Percentiles rank a stretch among this genome's conserved stretches.
phyloP scores from a whole-genome alignment of 495 filamentous ascomycete genomes.

The Neurospora intermedia region DNA sequence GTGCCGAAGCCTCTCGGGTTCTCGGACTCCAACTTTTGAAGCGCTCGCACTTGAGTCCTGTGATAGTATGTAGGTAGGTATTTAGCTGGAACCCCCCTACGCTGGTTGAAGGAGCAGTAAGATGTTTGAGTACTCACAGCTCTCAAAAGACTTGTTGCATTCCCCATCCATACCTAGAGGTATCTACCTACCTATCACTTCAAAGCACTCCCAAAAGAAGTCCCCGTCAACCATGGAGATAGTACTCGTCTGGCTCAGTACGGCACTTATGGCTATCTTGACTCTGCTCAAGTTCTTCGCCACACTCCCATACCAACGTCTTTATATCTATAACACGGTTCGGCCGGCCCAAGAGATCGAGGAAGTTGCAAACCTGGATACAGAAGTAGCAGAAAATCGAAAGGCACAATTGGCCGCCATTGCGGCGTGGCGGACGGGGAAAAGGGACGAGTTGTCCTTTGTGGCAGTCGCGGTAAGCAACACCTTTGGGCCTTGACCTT shows the following conservation, averaged over 20 bases:
- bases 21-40: too few species aligned
- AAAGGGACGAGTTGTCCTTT: not conserved
- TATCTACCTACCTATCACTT: not conserved
- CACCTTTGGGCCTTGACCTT: too few species aligned
- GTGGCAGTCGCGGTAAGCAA: slow-evolving; percentile 2
- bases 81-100: not conserved
- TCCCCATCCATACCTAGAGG: not conserved
- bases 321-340: slow-evolving; percentile 4
- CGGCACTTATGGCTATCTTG: not conserved
- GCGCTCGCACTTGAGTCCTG: too few species aligned
- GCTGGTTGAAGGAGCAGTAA: too few species aligned
- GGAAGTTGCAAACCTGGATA: not conserved
- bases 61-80: not conserved
- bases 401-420: not conserved
- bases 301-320: slow-evolving; percentile 2
- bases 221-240: not conserved
- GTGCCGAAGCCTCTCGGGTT: too few species aligned
- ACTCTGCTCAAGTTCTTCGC: not conserved
- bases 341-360: not conserved
- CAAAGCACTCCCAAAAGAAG: not conserved
- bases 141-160: not conserved
- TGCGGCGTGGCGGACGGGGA: not conserved
- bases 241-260: not conserved
- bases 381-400: not conserved
- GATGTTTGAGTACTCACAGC: not conserved